A percentile compares a stretch with the other conserved stretches of the same genome.
These are phyloP conservation scores for Yamadazyma kitorensis DNA, from an alignment of 805 yeast species.

Conservation along the genomic window DNA sequence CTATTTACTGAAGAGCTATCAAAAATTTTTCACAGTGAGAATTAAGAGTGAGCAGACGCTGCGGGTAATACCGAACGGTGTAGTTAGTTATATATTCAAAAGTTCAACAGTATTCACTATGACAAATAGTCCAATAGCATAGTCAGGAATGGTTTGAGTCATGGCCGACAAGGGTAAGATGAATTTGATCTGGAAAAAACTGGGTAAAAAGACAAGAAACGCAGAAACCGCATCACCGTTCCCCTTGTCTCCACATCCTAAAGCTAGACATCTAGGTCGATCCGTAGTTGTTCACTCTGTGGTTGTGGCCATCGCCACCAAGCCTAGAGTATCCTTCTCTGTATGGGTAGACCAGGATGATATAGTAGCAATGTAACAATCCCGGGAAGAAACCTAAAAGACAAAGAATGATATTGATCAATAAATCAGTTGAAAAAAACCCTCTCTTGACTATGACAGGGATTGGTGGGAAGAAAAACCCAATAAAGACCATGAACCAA, in stretches of 20 bases:
- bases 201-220: too few relatives aligned
- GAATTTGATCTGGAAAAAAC: too few relatives aligned
- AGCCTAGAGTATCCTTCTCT: slow-evolving; percentile 23
- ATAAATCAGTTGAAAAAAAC: slow-evolving; percentile 62
- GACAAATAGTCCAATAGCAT: too few relatives aligned
- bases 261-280: slow-evolving; percentile 5
- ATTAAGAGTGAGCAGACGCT: too few relatives aligned
- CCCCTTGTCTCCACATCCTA: neutral
- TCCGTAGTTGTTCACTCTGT: slow-evolving; percentile 16
- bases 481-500: slow-evolving; percentile 63
- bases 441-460: slow-evolving; percentile 78
- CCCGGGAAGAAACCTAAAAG: slow-evolving; percentile 76
- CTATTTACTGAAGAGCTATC: too few relatives aligned
- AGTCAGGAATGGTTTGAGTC: too few relatives aligned
- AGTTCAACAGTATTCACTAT: too few relatives aligned
- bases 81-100: too few relatives aligned
- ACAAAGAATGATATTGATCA: slow-evolving; percentile 70
- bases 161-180: too few relatives aligned
- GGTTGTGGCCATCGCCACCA: slow-evolving; percentile 30
- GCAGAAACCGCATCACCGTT: neutral
- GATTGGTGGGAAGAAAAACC: slow-evolving; percentile 72
- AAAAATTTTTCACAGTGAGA: too few relatives aligned
- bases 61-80: too few relatives aligned
- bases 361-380: slow-evolving; percentile 72
- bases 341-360: slow-evolving; percentile 69